phyloP scores from a whole-genome alignment of 495 filamentous ascomycete species.

The Aspergillus asperescens region DNA sequence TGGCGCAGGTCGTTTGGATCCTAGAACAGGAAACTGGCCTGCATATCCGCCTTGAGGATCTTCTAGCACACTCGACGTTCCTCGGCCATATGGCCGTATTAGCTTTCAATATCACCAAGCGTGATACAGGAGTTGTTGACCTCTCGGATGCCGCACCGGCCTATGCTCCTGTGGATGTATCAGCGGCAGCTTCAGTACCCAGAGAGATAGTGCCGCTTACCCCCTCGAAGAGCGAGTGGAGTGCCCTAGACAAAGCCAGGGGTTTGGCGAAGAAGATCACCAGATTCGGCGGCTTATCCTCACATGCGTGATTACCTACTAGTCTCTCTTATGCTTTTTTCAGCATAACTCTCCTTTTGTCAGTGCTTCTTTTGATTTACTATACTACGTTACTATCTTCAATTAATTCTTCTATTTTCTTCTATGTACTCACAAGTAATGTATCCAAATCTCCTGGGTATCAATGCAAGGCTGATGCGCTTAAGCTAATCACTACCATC shows the following conservation, averaged over 20 bases:
- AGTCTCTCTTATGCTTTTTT: neutral
- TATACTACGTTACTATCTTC: too few species aligned
- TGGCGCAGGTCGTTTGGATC: constrained; percentile 45
- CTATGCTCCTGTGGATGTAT: neutral
- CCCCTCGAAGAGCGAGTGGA: constrained; percentile 10
- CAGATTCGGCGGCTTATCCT: constrained; percentile 17
- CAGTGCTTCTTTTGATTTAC: neutral
- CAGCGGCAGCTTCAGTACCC: neutral
- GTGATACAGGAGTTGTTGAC: neutral
- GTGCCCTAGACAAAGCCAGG: constrained; percentile 27
- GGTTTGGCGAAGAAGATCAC: constrained; percentile 30
- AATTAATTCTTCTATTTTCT: neutral
- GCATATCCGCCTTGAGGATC: constrained; percentile 45
- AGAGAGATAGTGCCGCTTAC: neutral
- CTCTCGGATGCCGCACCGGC: neutral
- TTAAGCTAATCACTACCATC: neutral
- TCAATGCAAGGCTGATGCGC: constrained; percentile 22
- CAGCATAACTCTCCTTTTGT: neutral
- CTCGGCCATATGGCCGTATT: constrained; percentile 46
- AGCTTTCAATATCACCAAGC: constrained; percentile 31
- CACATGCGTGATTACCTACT: constrained; percentile 12
- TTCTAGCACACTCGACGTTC: constrained; percentile 46
- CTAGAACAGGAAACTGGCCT: constrained; percentile 45
- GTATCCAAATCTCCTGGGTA: neutral
- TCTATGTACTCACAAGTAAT: neutral